A percentile compares a stretch with the other conserved stretches of the same genome.
These are phyloP conservation scores for Komagataea norvegica DNA, from an alignment of 1,139 yeast genomes.

Conservation along the genomic window DNA sequence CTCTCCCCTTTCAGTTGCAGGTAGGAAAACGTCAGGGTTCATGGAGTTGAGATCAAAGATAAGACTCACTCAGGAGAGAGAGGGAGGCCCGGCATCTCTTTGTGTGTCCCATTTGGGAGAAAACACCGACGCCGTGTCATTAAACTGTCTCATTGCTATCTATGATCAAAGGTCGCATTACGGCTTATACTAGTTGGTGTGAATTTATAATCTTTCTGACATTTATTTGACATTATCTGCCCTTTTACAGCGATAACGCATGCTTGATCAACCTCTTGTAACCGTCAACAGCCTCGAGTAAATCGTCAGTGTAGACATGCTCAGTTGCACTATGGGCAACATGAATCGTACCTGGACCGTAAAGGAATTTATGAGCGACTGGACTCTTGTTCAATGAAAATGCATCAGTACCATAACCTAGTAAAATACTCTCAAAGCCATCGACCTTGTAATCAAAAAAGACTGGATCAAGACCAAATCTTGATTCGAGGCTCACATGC, in stretches of 20 bases:
- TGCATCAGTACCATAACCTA: conserved; percentile 60
- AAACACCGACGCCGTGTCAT: too few species aligned
- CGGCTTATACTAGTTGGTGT: too few species aligned
- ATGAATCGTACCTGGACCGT: conserved; percentile 63
- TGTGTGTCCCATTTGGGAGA: too few species aligned
- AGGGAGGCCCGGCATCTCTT: too few species aligned
- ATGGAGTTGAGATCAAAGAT: too few species aligned
- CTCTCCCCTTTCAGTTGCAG: too few species aligned
- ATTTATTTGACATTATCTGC: background rate
- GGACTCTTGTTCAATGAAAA: conserved; percentile 42
- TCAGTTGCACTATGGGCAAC: conserved; percentile 63
- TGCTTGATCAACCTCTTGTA: conserved; percentile 42
- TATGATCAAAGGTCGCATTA: too few species aligned
- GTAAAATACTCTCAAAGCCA: conserved; percentile 52
- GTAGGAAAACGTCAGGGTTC: too few species aligned
- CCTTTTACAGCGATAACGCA: conserved; percentile 4
- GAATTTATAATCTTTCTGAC: background rate
- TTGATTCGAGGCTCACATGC: conserved; percentile 20
- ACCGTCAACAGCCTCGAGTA: conserved; percentile 50
- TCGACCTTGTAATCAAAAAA: conserved; percentile 52
- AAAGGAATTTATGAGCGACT: conserved; percentile 42
- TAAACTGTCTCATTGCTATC: too few species aligned
- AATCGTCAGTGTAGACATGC: conserved; percentile 44
- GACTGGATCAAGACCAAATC: conserved; percentile 33
- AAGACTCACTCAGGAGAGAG: too few species aligned